Conservation (phyloP, 2,329 filamentous ascomycete genomes). For the Aspergillus intermedius region DNA sequence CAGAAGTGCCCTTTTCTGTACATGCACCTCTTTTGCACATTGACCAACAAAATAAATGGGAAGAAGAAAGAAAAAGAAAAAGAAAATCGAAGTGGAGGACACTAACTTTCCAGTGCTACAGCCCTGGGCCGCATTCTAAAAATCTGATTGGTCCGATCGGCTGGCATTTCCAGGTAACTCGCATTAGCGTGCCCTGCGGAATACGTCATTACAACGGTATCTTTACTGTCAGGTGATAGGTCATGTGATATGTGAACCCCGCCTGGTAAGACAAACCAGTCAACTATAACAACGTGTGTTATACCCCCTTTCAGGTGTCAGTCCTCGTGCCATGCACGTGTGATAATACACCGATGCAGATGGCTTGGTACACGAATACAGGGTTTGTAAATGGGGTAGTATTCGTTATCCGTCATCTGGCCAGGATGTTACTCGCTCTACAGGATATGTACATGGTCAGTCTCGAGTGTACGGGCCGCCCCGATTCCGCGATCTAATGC, state of each 20-base stretch:
- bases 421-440: slow-evolving; percentile 9
- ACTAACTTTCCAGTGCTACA: slow-evolving; percentile 31
- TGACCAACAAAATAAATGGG: background rate
- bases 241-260: background rate
- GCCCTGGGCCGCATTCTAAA: slow-evolving; percentile 22
- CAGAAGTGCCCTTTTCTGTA: background rate
- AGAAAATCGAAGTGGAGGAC: background rate
- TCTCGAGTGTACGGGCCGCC: slow-evolving; percentile 14
- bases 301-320: too few species aligned
- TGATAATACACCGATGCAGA: too few species aligned
- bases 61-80: background rate
- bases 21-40: background rate
- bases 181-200: slow-evolving; percentile 27
- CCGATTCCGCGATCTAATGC: slow-evolving; percentile 26
- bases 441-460: slow-evolving; percentile 16
- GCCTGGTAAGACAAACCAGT: background rate
- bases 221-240: background rate
- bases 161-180: slow-evolving; percentile 25
- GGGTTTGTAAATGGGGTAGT: too few species aligned
- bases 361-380: too few species aligned
- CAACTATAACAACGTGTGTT: background rate
- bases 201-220: background rate
- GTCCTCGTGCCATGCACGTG: too few species aligned
- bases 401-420: too few species aligned
- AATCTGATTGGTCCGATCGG: slow-evolving; percentile 5